Percentiles rank a stretch among this genome's conserved stretches.
phyloP scores from a whole-genome alignment of 257 asterid genomes.

The Ocimum tenuiflorum region DNA sequence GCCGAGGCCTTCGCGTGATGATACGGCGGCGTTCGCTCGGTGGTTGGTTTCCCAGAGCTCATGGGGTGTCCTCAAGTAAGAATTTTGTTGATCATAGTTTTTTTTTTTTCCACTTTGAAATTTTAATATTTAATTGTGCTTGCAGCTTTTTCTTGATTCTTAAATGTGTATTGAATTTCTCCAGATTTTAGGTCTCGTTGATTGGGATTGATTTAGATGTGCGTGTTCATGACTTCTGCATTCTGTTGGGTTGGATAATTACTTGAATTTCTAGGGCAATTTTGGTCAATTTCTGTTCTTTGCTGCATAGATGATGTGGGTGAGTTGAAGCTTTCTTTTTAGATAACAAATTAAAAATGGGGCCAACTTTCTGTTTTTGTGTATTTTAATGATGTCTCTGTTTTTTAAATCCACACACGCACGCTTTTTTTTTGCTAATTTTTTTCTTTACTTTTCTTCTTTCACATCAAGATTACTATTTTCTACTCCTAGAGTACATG shows the following conservation, averaged over 20 bases:
- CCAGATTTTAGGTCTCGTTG: neutral
- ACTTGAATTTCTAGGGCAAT: neutral
- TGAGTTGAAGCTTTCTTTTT: neutral
- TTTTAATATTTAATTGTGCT: neutral
- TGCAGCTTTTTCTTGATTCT: neutral
- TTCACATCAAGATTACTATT: too few species aligned
- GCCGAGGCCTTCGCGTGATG: slow-evolving; percentile 51
- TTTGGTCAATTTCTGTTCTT: neutral
- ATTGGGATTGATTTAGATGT: neutral
- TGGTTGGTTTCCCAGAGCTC: slow-evolving; percentile 81
- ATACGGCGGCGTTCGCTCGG: slow-evolving; percentile 68
- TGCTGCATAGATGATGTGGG: neutral
- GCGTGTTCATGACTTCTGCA: neutral
- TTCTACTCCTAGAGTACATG: too few species aligned
- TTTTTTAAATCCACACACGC: too few species aligned
- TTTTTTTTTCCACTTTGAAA: neutral
- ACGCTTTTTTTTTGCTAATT: too few species aligned
- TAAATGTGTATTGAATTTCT: neutral
- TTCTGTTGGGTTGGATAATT: too few species aligned
- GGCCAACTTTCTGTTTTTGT: neutral
- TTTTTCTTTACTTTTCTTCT: too few species aligned
- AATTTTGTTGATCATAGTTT: neutral
- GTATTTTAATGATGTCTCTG: neutral
- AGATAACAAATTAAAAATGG: neutral
- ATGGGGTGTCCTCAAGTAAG: slow-evolving; percentile 83